phyloP scores from a whole-genome alignment of 768 basidiomycete species.

The Suillus americanus region DNA sequence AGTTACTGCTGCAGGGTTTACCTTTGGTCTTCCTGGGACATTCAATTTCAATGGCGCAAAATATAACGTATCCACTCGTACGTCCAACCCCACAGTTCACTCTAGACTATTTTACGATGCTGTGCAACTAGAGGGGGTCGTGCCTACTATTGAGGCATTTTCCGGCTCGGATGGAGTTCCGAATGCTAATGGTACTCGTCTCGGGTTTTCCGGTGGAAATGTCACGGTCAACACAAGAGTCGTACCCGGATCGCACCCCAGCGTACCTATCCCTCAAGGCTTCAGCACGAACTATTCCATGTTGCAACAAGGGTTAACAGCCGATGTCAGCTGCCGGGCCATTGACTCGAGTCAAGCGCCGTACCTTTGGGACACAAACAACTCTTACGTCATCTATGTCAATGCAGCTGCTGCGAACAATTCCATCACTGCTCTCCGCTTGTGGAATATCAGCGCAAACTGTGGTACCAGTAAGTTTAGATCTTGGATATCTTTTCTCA shows the following conservation, averaged over 20 bases:
- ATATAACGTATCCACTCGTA: constrained; percentile 18
- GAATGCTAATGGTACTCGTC: not conserved
- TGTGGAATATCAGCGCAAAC: constrained; percentile 8
- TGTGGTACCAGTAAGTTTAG: constrained; percentile 1
- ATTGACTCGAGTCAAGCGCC: not conserved
- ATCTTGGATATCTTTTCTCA: not conserved
- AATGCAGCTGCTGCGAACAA: not conserved
- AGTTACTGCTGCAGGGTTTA: constrained; percentile 8
- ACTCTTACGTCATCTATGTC: not conserved
- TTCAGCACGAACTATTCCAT: constrained; percentile 7
- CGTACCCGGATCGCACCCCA: not conserved
- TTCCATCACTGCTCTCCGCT: not conserved
- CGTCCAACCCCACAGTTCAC: not conserved
- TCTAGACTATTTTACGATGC: too few species aligned
- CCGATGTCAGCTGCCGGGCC: constrained; percentile 4
- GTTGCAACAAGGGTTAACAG: constrained; percentile 9
- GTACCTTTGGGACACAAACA: not conserved
- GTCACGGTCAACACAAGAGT: not conserved
- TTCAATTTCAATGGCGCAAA: constrained; percentile 16
- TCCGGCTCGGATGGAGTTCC: constrained; percentile 6
- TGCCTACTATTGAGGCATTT: constrained; percentile 3
- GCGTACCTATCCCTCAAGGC: not conserved
- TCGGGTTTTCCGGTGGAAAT: constrained; percentile 8
- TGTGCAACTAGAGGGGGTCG: constrained; percentile 4
- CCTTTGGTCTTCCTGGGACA: constrained; percentile 11